Evolutionary conservation across 108 stramenopile genomes (phyloP).

Genomic region (Nitzschia palea): DNA sequence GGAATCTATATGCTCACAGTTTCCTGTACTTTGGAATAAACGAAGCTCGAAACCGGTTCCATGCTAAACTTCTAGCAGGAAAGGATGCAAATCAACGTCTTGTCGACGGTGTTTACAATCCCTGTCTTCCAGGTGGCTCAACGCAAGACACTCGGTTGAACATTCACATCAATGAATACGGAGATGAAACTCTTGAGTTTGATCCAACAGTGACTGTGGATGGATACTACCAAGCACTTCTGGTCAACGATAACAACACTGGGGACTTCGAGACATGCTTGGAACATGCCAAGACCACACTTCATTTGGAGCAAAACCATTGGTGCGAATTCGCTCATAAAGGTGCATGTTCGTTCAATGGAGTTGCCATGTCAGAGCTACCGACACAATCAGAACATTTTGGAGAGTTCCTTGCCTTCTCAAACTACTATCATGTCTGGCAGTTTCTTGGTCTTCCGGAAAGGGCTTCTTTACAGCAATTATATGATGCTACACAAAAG

Average conservation of each 20-base stretch:
- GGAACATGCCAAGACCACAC: constrained; percentile 34
- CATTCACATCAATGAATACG: constrained; percentile 56
- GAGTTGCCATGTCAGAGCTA: constrained; percentile 88
- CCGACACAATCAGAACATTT: constrained; percentile 56
- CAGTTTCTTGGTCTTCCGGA: constrained; percentile 59
- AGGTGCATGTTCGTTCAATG: constrained; percentile 87
- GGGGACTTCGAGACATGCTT: constrained; percentile 62
- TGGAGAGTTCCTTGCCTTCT: constrained; percentile 55
- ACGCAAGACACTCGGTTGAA: constrained; percentile 32
- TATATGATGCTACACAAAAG: constrained; percentile 43
- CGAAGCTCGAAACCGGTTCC: constrained; percentile 52
- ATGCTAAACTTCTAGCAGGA: constrained; percentile 34
- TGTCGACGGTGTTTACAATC: constrained; percentile 60
- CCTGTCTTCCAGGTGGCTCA: constrained; percentile 69
- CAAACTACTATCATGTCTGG: constrained; percentile 57
- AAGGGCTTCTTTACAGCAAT: constrained; percentile 51
- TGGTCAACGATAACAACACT: constrained; percentile 47
- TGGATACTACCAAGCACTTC: constrained; percentile 52
- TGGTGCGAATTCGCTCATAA: constrained; percentile 89
- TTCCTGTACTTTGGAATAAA: constrained; percentile 91
- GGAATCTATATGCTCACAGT: constrained; percentile 89
- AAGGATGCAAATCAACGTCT: constrained; percentile 27
- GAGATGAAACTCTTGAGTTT: constrained; percentile 37
- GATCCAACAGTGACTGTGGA: constrained; percentile 30
- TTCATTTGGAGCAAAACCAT: constrained; percentile 55